Conservation (phyloP, 1,284 basidiomycete species). For the Gymnopus androsaceus region DNA sequence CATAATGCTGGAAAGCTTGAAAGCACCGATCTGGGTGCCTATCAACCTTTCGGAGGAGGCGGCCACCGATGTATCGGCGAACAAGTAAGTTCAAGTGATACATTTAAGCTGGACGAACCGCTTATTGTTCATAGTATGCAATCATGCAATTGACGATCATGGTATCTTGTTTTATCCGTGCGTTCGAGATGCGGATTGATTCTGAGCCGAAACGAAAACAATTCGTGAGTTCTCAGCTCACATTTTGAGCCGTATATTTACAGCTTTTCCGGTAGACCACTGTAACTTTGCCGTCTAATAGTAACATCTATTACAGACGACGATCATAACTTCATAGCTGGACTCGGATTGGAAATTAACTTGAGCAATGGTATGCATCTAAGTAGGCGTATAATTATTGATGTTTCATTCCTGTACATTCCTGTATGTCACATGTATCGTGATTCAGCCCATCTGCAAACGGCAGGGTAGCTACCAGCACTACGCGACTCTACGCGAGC, state of each 20-base stretch:
- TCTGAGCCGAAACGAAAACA: neutral
- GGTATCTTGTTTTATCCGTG: neutral
- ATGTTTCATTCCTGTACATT: too few relatives aligned
- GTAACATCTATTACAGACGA: neutral
- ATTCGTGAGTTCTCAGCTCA: neutral
- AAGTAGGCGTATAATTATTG: too few relatives aligned
- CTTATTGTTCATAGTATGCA: neutral
- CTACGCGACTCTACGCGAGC: too few relatives aligned
- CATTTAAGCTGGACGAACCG: too few relatives aligned
- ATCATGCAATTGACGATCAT: neutral
- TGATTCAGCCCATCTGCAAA: too few relatives aligned
- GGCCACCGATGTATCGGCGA: conserved; percentile 95
- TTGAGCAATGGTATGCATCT: too few relatives aligned
- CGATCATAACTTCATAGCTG: too few relatives aligned
- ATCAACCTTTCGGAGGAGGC: conserved; percentile 96
- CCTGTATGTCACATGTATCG: too few relatives aligned
- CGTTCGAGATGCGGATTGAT: neutral
- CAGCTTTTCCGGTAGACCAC: neutral
- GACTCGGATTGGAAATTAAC: too few relatives aligned
- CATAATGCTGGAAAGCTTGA: conserved; percentile 96
- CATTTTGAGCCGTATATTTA: neutral
- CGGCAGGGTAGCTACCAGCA: too few relatives aligned
- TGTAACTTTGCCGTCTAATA: neutral
- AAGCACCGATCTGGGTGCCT: conserved; percentile 88
- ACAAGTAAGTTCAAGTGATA: conserved; percentile 49